These are phyloP conservation scores for Penicillium brevicompactum DNA, from an alignment of 2,329 filamentous ascomycete species.

Conservation along the genomic window DNA sequence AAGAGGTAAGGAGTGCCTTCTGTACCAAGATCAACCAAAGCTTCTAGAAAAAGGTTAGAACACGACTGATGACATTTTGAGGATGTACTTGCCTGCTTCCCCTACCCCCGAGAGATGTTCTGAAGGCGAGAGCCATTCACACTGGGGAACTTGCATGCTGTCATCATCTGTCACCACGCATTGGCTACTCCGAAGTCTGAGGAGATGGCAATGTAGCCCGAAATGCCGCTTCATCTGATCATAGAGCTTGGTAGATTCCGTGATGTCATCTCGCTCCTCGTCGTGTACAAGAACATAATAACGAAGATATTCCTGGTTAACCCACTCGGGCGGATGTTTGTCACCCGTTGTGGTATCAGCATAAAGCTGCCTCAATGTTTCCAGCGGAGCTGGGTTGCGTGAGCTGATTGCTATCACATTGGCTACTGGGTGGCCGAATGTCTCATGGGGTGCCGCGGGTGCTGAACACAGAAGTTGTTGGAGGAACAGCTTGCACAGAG, in stretches of 20 bases:
- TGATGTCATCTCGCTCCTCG: slow-evolving; percentile 91
- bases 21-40: slow-evolving; percentile 64
- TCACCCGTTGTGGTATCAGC: slow-evolving; percentile 78
- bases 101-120: slow-evolving; percentile 80
- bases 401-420: slow-evolving; percentile 96
- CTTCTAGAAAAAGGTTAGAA: slow-evolving; percentile 29
- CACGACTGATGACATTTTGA: neutral
- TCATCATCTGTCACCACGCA: slow-evolving; percentile 91
- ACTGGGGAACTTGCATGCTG: slow-evolving; percentile 75
- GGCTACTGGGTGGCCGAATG: slow-evolving; percentile 91
- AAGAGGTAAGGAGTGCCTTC: slow-evolving; percentile 75
- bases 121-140: slow-evolving; percentile 84
- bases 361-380: slow-evolving; percentile 82
- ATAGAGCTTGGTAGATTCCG: slow-evolving; percentile 83
- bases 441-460: slow-evolving; percentile 80
- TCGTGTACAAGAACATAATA: slow-evolving; percentile 98
- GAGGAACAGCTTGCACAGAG: slow-evolving; percentile 84
- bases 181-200: slow-evolving; percentile 80
- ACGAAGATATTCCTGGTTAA: slow-evolving; percentile 86
- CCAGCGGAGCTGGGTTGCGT: slow-evolving; percentile 77
- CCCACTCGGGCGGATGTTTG: slow-evolving; percentile 75
- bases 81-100: slow-evolving; percentile 54
- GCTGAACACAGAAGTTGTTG: slow-evolving; percentile 79
- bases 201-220: slow-evolving; percentile 88
- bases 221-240: slow-evolving; percentile 99